Evolutionary conservation across 371 early-diverging fungal species (phyloP).

Genomic region (Apophysomyces ossiformis): DNA sequence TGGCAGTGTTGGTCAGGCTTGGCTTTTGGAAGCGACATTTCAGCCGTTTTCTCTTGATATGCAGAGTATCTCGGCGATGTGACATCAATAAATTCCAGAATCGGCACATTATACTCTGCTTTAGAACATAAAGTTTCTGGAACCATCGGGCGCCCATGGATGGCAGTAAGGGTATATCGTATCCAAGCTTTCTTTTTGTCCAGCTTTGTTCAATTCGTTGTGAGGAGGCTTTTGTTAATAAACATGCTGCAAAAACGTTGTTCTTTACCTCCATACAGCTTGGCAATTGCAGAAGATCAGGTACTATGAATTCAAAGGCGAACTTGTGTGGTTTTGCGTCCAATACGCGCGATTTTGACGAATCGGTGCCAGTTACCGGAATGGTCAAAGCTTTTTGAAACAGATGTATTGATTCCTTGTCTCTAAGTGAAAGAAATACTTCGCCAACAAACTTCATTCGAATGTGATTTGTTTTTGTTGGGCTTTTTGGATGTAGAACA

Average conservation of each 20-base stretch:
- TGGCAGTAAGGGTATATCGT: constrained; percentile 42
- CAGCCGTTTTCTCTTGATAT: constrained; percentile 35
- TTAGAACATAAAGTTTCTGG: constrained; percentile 49
- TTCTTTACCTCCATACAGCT: constrained; percentile 54
- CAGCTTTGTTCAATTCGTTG: constrained; percentile 12
- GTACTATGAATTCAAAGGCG: constrained; percentile 47
- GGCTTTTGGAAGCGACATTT: constrained; percentile 26
- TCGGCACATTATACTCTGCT: constrained; percentile 41
- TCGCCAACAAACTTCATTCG: constrained; percentile 44
- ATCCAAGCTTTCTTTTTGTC: constrained; percentile 39
- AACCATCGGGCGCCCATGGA: constrained; percentile 46
- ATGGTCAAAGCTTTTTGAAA: constrained; percentile 37
- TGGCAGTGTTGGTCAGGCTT: constrained; percentile 33
- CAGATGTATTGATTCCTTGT: constrained; percentile 41
- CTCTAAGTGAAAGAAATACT: constrained; percentile 39
- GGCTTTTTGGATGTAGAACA: constrained; percentile 40
- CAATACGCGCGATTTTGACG: constrained; percentile 24
- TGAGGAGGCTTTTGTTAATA: not conserved
- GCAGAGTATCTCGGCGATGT: constrained; percentile 25
- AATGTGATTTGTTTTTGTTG: constrained; percentile 50
- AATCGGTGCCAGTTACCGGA: constrained; percentile 22
- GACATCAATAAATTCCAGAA: constrained; percentile 51
- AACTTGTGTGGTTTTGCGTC: constrained; percentile 46
- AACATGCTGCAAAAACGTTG: not conserved
- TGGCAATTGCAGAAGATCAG: constrained; percentile 42